These are phyloP conservation scores for Hypoxylon subgilvum DNA, from an alignment of 495 filamentous ascomycete genomes.

Conservation along the genomic window DNA sequence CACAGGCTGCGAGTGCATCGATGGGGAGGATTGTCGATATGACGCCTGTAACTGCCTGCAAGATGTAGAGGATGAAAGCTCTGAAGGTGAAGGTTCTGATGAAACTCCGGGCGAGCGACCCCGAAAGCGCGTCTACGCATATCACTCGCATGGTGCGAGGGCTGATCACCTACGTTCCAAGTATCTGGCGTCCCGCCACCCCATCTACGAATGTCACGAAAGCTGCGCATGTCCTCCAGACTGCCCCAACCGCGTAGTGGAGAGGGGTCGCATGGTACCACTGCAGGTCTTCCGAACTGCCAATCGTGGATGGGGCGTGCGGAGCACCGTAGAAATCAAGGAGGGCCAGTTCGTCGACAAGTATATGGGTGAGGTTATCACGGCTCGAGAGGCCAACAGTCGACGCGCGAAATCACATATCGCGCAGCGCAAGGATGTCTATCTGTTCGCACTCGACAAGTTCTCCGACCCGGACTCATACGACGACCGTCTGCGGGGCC, in stretches of 20 bases:
- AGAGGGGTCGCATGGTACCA: conserved; percentile 73
- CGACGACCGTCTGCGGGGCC: conserved; percentile 48
- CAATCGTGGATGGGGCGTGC: conserved; percentile 82
- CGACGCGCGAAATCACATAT: conserved; percentile 62
- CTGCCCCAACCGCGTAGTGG: conserved; percentile 84
- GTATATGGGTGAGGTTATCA: conserved; percentile 90
- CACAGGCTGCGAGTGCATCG: conserved; percentile 59
- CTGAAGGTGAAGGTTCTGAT: conserved; percentile 19
- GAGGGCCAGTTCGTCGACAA: conserved; percentile 86
- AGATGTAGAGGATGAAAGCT: conserved; percentile 52
- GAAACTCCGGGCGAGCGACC: conserved; percentile 1
- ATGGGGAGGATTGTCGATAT: conserved; percentile 56
- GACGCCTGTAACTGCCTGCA: conserved; percentile 59
- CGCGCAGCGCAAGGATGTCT: conserved; percentile 63
- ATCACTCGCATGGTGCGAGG: conserved; percentile 49
- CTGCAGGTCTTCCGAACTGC: conserved; percentile 83
- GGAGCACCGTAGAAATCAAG: conserved; percentile 68
- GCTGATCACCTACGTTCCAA: conserved; percentile 51
- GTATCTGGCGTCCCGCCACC: conserved; percentile 58
- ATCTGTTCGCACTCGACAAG: conserved; percentile 87
- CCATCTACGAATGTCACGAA: conserved; percentile 84
- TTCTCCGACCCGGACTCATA: conserved; percentile 59
- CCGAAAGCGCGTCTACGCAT: conserved; percentile 49
- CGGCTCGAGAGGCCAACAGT: conserved; percentile 66
- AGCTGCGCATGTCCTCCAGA: conserved; percentile 67